phyloP scores from a whole-genome alignment of 2,329 filamentous ascomycete genomes.

The Cryphonectria parasitica region DNA sequence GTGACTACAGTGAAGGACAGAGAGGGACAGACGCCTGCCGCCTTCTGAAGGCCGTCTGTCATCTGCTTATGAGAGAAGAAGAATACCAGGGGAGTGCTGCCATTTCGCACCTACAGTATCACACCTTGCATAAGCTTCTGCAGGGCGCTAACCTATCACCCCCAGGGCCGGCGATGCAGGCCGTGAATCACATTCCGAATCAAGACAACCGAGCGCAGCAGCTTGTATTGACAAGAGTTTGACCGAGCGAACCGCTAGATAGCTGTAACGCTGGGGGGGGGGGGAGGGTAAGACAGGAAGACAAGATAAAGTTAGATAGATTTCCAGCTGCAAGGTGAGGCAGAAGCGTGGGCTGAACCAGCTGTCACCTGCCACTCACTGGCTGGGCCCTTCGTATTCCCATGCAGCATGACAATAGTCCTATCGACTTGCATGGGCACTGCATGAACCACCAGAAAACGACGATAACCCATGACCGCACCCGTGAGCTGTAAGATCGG shows the following conservation, averaged over 20 bases:
- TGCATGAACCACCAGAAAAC: background rate
- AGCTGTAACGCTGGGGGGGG: background rate
- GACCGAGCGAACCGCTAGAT: background rate
- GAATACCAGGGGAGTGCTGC: background rate
- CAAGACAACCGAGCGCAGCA: background rate
- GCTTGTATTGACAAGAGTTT: background rate
- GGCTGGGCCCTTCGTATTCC: background rate
- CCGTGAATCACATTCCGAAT: background rate
- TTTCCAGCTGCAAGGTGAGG: background rate
- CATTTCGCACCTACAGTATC: background rate
- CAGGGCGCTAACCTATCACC: constrained; percentile 4
- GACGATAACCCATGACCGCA: no score
- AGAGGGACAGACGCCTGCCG: background rate
- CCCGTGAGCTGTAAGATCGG: background rate
- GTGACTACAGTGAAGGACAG: background rate
- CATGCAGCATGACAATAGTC: constrained; percentile 12
- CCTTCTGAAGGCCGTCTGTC: background rate
- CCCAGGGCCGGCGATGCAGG: background rate
- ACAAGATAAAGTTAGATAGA: background rate
- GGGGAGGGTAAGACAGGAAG: background rate
- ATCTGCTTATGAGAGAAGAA: background rate
- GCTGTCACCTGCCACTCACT: background rate
- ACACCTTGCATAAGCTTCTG: constrained; percentile 1
- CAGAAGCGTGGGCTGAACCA: background rate
- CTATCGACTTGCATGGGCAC: constrained; percentile 1